Base-by-base conservation (phyloP, 225 moss, liverwort and hornwort species). In the Polytrichum commune region DNA sequence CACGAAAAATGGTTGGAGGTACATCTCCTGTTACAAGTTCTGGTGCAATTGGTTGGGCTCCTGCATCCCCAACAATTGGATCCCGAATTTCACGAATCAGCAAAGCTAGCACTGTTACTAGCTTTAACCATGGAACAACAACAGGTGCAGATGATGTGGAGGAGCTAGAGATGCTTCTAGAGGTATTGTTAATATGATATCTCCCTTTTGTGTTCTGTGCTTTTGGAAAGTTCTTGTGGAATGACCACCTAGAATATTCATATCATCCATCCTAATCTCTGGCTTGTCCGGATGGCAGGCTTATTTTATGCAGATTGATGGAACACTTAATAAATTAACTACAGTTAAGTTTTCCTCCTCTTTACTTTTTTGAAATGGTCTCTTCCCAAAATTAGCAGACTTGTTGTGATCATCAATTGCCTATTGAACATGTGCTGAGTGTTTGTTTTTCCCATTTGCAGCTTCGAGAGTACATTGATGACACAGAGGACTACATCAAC, bases 301-400 rank as follows among this genome's bases (percentile, higher is more conserved):
- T 25, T 99, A 95, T 72, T 99, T 99, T 62, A 92, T 99, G 94
- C 98, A 99, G 89, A 95, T 99, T 82, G 98, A 99, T 85, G 87
- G 98, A 56, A 95, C 98, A 63, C 77, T 99, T 66, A 95, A 95
- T 82, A 99, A 99, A 84, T 86, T 99, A 57, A 93, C 91, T 63
- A 95, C 98, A 79, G 98, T 99, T 84, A 85, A 84, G 91, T 63
- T 69, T 62, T 73, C 13, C 16, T 73, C 4, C 32, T 32, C 32
- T 32, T 32, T 32, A 32, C 1, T 32, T 26, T 6, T 4, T 13
- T 46, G 13, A 9, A 35, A 46, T 4, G 3, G 22, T 76, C 65
- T 76, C 62, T 60, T 56, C 22, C 22, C 18, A 10, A 29, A 55
- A 68, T 53, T 27, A 13, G 13, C 13, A 13, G 4, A 13, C 29